A percentile compares a stretch with the other conserved stretches of the same genome.
Evolutionary conservation across 768 basidiomycete species (phyloP).

Genomic region (Hericium erinaceus): DNA sequence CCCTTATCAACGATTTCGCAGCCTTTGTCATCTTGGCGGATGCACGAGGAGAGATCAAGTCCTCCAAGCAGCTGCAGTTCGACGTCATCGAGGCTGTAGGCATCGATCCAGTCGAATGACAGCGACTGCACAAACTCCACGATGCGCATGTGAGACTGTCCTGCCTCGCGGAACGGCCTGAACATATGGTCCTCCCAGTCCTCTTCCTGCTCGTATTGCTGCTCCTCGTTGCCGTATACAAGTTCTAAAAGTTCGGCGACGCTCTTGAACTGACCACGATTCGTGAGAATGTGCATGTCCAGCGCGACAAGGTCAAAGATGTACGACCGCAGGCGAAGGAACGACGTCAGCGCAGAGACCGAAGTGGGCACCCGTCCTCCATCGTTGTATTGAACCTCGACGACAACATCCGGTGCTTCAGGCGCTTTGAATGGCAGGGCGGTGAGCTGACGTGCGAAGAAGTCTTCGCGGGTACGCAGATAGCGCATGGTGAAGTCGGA

Average conservation of each 20-base stretch:
- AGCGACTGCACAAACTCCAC: constrained; percentile 84
- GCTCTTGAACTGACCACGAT: constrained; percentile 64
- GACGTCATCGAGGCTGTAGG: constrained; percentile 44
- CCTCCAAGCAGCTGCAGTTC: constrained; percentile 56
- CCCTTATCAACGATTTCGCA: constrained; percentile 78
- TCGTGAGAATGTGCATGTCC: constrained; percentile 80
- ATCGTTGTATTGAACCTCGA: constrained; percentile 63
- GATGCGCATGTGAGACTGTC: constrained; percentile 77
- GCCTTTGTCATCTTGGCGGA: constrained; percentile 57
- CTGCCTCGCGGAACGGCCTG: constrained; percentile 59
- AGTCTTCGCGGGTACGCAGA: constrained; percentile 79
- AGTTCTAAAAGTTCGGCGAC: constrained; percentile 71
- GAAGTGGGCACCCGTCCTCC: constrained; percentile 62
- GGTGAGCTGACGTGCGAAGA: constrained; percentile 80
- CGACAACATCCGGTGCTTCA: constrained; percentile 35
- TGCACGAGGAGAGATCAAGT: constrained; percentile 61
- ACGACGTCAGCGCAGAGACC: constrained; percentile 58
- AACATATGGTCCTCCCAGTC: constrained; percentile 41
- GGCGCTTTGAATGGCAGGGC: constrained; percentile 62
- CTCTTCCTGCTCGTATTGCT: constrained; percentile 32
- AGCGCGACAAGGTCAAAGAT: constrained; percentile 81
- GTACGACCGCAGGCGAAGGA: constrained; percentile 75
- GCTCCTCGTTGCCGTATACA: constrained; percentile 60
- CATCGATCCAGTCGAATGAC: constrained; percentile 84
- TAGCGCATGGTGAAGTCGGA: constrained; percentile 78